Percentiles rank a stretch among this genome's conserved stretches.
Conservation (phyloP, 2,329 filamentous ascomycete species). For the Pyrenochaeta sp. region DNA sequence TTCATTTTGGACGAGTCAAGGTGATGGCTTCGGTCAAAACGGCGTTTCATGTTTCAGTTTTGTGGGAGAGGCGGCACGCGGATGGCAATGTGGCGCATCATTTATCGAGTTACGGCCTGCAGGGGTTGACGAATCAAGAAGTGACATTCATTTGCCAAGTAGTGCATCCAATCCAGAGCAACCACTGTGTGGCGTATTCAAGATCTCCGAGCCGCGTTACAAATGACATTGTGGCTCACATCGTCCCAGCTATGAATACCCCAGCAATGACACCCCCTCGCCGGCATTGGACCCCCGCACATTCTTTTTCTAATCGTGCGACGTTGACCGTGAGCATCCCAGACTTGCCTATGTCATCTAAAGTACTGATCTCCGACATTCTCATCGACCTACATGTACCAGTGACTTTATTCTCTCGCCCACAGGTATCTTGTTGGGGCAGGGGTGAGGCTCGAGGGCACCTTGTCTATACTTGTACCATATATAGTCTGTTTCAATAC, state of each 20-base stretch:
- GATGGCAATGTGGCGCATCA: conserved; percentile 32
- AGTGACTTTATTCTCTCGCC: conserved; percentile 5
- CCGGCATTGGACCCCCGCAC: background rate
- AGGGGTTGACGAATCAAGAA: conserved; percentile 31
- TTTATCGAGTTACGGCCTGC: conserved; percentile 29
- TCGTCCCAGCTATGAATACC: background rate
- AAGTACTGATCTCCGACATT: background rate
- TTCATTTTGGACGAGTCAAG: conserved; percentile 15
- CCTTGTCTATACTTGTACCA: conserved; percentile 14
- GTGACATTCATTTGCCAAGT: conserved; percentile 21
- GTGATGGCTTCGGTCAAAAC: conserved; percentile 20
- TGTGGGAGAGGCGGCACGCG: conserved; percentile 21
- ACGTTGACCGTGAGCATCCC: conserved; percentile 11
- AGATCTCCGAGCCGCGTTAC: conserved; percentile 2
- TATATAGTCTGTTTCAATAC: conserved; percentile 35
- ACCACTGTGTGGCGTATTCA: conserved; percentile 17
- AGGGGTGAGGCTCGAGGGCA: conserved; percentile 10
- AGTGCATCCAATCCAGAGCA: conserved; percentile 10
- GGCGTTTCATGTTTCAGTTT: conserved; percentile 37
- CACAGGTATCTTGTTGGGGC: conserved; percentile 7
- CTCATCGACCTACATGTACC: background rate
- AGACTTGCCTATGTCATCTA: conserved; percentile 3
- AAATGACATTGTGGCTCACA: conserved; percentile 10
- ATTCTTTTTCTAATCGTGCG: conserved; percentile 4
- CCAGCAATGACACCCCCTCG: conserved; percentile 1